Evolutionary conservation across 2,329 filamentous ascomycete genomes (phyloP).

Genomic region (Penicillium carneum): DNA sequence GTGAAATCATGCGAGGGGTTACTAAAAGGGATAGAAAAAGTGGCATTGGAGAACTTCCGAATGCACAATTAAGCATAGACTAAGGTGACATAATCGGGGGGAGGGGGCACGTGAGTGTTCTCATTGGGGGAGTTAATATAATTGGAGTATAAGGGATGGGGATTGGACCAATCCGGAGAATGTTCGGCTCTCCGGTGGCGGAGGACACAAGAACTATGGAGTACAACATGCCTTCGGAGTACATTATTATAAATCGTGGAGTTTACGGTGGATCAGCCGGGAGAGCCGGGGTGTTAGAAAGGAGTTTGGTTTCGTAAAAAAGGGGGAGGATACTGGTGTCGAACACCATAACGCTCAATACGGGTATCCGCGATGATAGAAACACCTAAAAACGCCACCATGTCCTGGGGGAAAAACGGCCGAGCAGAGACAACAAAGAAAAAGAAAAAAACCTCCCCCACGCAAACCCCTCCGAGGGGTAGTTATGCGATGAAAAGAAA

Average conservation of each 20-base stretch:
- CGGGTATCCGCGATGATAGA: constrained; percentile 23
- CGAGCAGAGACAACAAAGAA: neutral
- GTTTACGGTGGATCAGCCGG: neutral
- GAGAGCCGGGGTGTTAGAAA: neutral
- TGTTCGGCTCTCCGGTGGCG: constrained; percentile 14
- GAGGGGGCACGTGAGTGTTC: constrained; percentile 8
- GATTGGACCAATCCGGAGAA: constrained; percentile 11
- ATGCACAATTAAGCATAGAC: constrained; percentile 29
- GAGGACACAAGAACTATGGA: neutral
- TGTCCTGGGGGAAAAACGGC: neutral
- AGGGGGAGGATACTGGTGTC: neutral
- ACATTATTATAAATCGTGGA: neutral
- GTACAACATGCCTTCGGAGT: neutral
- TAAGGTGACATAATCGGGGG: constrained; percentile 34
- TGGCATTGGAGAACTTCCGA: constrained; percentile 23
- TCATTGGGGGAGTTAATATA: neutral
- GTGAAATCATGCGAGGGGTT: constrained; percentile 12
- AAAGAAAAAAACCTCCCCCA: neutral
- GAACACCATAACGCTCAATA: constrained; percentile 10
- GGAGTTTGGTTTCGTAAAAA: neutral
- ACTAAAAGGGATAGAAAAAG: constrained; percentile 9
- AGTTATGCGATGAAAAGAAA: constrained; percentile 16
- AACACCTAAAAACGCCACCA: constrained; percentile 13
- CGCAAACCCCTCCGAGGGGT: constrained; percentile 15
- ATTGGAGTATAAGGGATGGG: neutral